A percentile compares a stretch with the other conserved stretches of the same genome.
phyloP scores from a whole-genome alignment of 2,329 filamentous ascomycete genomes.

The Colletotrichum sublineola region DNA sequence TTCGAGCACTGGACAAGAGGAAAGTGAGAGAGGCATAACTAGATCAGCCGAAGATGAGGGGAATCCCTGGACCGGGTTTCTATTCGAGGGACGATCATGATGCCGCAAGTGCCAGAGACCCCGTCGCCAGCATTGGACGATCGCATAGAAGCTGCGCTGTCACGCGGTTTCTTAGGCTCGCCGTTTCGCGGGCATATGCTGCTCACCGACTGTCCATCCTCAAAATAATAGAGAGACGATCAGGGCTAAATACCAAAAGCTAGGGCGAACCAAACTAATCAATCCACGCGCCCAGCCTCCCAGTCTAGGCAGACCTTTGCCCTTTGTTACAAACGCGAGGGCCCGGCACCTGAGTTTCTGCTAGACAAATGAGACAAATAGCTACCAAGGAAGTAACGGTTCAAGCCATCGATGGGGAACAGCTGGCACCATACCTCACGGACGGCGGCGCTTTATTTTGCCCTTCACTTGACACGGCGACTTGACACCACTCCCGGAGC shows the following conservation, averaged over 20 bases:
- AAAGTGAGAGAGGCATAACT: slow-evolving; percentile 13
- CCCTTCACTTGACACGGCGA: slow-evolving; percentile 23
- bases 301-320: neutral
- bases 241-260: neutral
- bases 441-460: slow-evolving; percentile 29
- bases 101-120: slow-evolving; percentile 29
- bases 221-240: neutral
- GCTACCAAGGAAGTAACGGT: slow-evolving; percentile 5
- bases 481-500: slow-evolving; percentile 27
- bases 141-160: slow-evolving; percentile 12
- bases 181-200: slow-evolving; percentile 21
- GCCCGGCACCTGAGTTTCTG: slow-evolving; percentile 21
- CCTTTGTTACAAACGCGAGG: slow-evolving; percentile 36
- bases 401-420: slow-evolving; percentile 10
- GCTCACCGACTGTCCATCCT: slow-evolving; percentile 6
- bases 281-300: neutral
- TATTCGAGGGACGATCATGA: slow-evolving; percentile 34
- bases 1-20: slow-evolving; percentile 24
- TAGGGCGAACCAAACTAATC: no score
- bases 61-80: slow-evolving; percentile 36
- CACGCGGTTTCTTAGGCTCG: slow-evolving; percentile 29
- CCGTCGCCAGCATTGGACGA: slow-evolving; percentile 20
- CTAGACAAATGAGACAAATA: slow-evolving; percentile 21
- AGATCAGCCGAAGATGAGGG: slow-evolving; percentile 34
- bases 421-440: slow-evolving; percentile 27